These are phyloP conservation scores for Stachybotrys echinatus DNA, from an alignment of 2,329 filamentous ascomycete species.

Conservation along the genomic window DNA sequence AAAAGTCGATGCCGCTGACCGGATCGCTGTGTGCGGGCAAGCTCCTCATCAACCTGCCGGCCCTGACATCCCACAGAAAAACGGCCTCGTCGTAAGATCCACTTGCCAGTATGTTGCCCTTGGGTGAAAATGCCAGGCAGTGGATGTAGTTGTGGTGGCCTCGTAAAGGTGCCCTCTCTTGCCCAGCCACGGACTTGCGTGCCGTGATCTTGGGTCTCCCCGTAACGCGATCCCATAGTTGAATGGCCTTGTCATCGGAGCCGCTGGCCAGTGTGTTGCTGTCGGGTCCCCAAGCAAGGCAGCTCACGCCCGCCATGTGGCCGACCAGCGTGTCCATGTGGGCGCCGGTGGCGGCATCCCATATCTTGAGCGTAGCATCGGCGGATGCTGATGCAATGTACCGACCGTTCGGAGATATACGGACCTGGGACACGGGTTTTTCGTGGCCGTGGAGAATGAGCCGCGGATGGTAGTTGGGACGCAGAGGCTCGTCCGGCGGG, in stretches of 20 bases:
- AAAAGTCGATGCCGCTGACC: constrained; percentile 89
- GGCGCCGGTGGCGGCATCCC: constrained; percentile 72
- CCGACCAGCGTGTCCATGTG: constrained; percentile 87
- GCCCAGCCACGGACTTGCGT: constrained; percentile 24
- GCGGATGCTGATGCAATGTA: constrained; percentile 90
- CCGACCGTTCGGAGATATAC: constrained; percentile 83
- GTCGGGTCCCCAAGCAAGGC: constrained; percentile 91
- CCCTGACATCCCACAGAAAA: constrained; percentile 92
- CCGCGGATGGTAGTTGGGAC: constrained; percentile 63
- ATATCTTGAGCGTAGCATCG: constrained; percentile 87
- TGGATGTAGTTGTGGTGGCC: constrained; percentile 98
- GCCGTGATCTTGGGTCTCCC: constrained; percentile 48
- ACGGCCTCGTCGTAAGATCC: constrained; percentile 97
- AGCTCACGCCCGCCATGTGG: constrained; percentile 88
- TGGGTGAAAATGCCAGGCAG: constrained; percentile 90
- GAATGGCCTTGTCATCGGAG: constrained; percentile 92
- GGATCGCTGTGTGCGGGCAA: constrained; percentile 94
- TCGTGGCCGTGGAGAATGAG: constrained; percentile 73
- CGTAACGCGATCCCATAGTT: constrained; percentile 77
- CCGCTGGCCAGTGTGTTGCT: constrained; percentile 83
- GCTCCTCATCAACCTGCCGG: constrained; percentile 80
- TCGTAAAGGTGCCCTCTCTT: constrained; percentile 55
- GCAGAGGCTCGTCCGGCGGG: constrained; percentile 43
- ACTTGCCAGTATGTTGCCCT: constrained; percentile 93
- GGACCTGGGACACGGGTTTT: constrained; percentile 75